These are phyloP conservation scores for Amanita phalloides DNA, from an alignment of 768 basidiomycete species.

Conservation along the genomic window DNA sequence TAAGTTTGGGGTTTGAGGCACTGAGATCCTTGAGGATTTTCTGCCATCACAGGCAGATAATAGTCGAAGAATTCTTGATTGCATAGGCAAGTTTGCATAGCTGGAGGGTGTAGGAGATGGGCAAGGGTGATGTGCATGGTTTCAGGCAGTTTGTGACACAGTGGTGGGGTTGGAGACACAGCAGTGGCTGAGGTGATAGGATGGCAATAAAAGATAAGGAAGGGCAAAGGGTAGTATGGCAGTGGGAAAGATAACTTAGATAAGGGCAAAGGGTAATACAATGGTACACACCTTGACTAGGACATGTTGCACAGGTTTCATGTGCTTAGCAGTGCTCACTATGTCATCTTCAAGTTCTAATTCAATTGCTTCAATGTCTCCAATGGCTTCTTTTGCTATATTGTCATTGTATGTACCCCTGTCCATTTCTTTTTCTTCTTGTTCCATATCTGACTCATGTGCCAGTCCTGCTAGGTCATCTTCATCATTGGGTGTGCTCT, in stretches of 20 bases:
- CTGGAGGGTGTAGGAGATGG: slow-evolving; percentile 7
- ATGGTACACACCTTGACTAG: slow-evolving; percentile 19
- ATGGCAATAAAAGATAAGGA: too few species aligned
- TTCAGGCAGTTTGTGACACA: too few species aligned
- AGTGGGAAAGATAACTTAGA: too few species aligned
- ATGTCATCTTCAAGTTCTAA: slow-evolving; percentile 12
- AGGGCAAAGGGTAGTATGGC: too few species aligned
- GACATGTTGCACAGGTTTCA: slow-evolving; percentile 16
- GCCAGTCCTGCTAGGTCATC: neutral
- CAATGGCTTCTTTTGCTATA: slow-evolving; percentile 11
- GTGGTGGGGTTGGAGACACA: slow-evolving; percentile 6
- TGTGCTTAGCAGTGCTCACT: slow-evolving; percentile 7
- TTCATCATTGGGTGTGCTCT: too few species aligned
- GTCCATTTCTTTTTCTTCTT: neutral
- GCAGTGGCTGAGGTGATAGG: too few species aligned
- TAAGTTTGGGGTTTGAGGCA: neutral
- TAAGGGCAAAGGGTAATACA: too few species aligned
- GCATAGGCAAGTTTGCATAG: slow-evolving; percentile 12
- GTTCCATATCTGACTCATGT: neutral
- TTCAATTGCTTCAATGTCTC: slow-evolving; percentile 12
- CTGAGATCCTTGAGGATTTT: neutral
- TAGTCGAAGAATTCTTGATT: slow-evolving; percentile 16
- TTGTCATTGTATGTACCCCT: too few species aligned
- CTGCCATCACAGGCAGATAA: slow-evolving; percentile 12
- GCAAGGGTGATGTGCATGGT: neutral